Conservation (phyloP, 306 rosid genomes). For the Heteromeles arbutifolia region DNA sequence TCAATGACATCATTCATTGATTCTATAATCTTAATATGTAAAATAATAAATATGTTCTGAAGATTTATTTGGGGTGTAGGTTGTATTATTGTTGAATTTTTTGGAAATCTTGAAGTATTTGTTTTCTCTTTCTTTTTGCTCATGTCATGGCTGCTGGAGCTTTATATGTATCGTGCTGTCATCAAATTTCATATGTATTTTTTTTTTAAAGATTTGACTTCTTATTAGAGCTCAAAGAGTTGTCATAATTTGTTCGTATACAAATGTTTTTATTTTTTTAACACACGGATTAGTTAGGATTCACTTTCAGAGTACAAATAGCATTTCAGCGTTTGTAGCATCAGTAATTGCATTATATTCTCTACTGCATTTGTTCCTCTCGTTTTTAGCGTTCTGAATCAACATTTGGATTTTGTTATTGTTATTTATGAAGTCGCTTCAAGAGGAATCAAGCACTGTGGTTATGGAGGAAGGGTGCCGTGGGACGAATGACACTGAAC, state of each 20-base stretch:
- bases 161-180: not conserved
- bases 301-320: not conserved
- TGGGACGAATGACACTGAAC: slow-evolving; percentile 12
- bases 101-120: no score
- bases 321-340: not conserved
- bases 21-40: not conserved
- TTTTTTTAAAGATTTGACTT: not conserved
- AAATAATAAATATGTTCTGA: not conserved
- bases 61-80: not conserved
- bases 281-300: not conserved
- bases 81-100: not conserved
- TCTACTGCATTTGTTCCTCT: not conserved
- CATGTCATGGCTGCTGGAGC: not conserved
- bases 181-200: not conserved
- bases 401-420: not conserved
- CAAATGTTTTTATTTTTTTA: not conserved
- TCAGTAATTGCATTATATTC: not conserved
- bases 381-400: not conserved
- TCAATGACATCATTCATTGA: not conserved
- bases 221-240: not conserved
- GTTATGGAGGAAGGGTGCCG: slow-evolving; percentile 15
- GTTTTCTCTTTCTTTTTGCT: not conserved
- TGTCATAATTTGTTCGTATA: not conserved
- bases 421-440: slow-evolving; percentile 12
- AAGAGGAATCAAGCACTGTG: slow-evolving; percentile 16